Evolutionary conservation across 257 asterid species (phyloP).

Genomic region (Ilex aquifolium): DNA sequence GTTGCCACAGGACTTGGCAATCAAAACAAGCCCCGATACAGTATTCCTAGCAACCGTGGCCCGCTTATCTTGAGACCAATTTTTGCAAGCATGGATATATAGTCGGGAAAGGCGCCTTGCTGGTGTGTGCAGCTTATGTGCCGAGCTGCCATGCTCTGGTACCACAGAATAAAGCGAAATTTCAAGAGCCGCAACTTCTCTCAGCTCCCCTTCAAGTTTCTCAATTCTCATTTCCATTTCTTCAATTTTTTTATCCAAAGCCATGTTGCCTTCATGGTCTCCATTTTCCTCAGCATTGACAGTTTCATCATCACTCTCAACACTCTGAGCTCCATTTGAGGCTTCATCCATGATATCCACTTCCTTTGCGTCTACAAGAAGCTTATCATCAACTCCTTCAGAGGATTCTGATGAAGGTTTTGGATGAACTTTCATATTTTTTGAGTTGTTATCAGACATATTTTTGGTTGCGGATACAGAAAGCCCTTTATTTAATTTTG

Average conservation of each 20-base stretch:
- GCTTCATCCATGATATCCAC: slow-evolving; percentile 41
- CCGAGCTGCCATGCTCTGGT: slow-evolving; percentile 92
- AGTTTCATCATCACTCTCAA: slow-evolving; percentile 50
- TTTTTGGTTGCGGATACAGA: slow-evolving; percentile 27
- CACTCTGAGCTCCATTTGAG: slow-evolving; percentile 34
- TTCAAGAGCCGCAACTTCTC: slow-evolving; percentile 95
- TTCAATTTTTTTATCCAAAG: slow-evolving; percentile 44
- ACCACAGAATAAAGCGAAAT: slow-evolving; percentile 83
- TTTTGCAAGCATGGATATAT: slow-evolving; percentile 73
- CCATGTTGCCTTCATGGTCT: slow-evolving; percentile 32
- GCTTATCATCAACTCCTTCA: slow-evolving; percentile 39
- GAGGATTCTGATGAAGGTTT: slow-evolving; percentile 54
- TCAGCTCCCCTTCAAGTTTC: slow-evolving; percentile 76
- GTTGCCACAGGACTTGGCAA: slow-evolving; percentile 86
- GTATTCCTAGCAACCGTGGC: slow-evolving; percentile 85
- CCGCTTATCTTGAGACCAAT: slow-evolving; percentile 71
- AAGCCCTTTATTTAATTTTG: slow-evolving; percentile 29
- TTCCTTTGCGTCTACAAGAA: slow-evolving; percentile 38
- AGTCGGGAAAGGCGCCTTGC: slow-evolving; percentile 90
- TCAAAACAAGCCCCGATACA: slow-evolving; percentile 75
- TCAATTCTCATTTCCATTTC: slow-evolving; percentile 81
- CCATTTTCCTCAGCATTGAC: slow-evolving; percentile 29
- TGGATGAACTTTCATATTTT: slow-evolving; percentile 62
- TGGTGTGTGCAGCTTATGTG: slow-evolving; percentile 94
- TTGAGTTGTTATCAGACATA: slow-evolving; percentile 38